A percentile compares a stretch with the other conserved stretches of the same genome.
These are phyloP conservation scores for Rhizopogon salebrosus DNA, from an alignment of 768 basidiomycete genomes.

Conservation along the genomic window DNA sequence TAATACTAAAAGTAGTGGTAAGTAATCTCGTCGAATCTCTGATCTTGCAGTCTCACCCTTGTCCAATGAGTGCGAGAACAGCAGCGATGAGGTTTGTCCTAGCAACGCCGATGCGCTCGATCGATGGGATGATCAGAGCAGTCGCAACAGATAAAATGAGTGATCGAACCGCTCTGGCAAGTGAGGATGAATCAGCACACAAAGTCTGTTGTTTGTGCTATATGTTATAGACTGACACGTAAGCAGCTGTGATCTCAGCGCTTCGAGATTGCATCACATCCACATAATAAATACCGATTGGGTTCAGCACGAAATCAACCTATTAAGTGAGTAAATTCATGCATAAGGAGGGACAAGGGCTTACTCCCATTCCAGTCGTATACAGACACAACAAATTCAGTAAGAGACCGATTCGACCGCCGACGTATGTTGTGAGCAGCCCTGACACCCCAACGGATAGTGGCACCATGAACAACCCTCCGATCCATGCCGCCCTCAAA, in stretches of 20 bases:
- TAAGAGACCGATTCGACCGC: conserved; percentile 38
- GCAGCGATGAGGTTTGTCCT: conserved; percentile 45
- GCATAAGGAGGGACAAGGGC: conserved; percentile 7
- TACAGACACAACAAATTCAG: conserved; percentile 49
- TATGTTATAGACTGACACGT: not conserved
- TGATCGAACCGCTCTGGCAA: conserved; percentile 41
- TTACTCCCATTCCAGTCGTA: conserved; percentile 55
- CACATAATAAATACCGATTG: conserved; percentile 48
- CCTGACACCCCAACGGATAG: conserved; percentile 43
- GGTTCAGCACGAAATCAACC: conserved; percentile 49
- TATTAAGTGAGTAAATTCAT: conserved; percentile 11
- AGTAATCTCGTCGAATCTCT: conserved; percentile 16
- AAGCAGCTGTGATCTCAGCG: conserved; percentile 52
- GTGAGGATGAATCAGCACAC: not conserved
- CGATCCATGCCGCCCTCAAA: conserved; percentile 40
- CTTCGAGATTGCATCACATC: conserved; percentile 53
- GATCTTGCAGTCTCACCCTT: conserved; percentile 36
- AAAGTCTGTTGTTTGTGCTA: not conserved
- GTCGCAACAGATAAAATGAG: conserved; percentile 38
- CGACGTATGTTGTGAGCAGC: conserved; percentile 39
- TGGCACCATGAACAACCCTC: conserved; percentile 42
- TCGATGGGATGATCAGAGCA: conserved; percentile 46
- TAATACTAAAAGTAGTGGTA: conserved; percentile 35
- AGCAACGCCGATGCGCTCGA: conserved; percentile 48
- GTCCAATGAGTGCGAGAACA: conserved; percentile 43